A percentile compares a stretch with the other conserved stretches of the same genome.
These are phyloP conservation scores for Fusarium cicatricum DNA, from an alignment of 2,329 filamentous ascomycete genomes.

Conservation along the genomic window DNA sequence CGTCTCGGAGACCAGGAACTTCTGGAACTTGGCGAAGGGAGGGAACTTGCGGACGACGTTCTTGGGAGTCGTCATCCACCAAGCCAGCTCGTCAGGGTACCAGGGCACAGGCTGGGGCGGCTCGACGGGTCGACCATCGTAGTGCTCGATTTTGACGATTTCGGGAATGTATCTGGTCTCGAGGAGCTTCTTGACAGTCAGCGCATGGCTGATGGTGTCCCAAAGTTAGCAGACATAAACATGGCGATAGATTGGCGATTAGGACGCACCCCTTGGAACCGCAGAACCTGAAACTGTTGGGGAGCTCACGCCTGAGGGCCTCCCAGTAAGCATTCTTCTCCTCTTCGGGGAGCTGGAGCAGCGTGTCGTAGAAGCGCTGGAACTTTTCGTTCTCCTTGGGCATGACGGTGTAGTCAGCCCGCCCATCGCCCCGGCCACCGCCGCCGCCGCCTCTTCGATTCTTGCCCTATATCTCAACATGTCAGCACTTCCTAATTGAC, in stretches of 20 bases:
- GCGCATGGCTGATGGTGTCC: conserved; percentile 72
- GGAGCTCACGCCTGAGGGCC: conserved; percentile 81
- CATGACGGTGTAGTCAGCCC: conserved; percentile 53
- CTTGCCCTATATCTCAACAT: conserved; percentile 44
- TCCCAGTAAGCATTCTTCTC: conserved; percentile 87
- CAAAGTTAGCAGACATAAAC: conserved; percentile 24
- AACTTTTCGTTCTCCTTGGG: conserved; percentile 84
- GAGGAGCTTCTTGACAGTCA: conserved; percentile 88
- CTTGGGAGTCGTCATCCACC: conserved; percentile 98
- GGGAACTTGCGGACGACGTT: conserved; percentile 93
- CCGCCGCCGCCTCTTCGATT: conserved; percentile 49
- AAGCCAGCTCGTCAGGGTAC: conserved; percentile 95
- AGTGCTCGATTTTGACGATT: conserved; percentile 82
- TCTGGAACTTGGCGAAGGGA: conserved; percentile 95
- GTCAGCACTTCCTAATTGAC: conserved; percentile 35
- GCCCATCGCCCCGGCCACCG: conserved; percentile 45
- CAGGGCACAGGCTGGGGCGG: conserved; percentile 84
- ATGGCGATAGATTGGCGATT: neutral
- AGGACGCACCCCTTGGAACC: conserved; percentile 82
- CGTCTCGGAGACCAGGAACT: conserved; percentile 97
- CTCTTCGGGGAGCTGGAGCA: conserved; percentile 77
- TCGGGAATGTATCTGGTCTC: conserved; percentile 90
- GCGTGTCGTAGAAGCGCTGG: conserved; percentile 84
- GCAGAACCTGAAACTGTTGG: conserved; percentile 97
- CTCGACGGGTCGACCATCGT: conserved; percentile 82